A percentile compares a stretch with the other conserved stretches of the same genome.
These are phyloP conservation scores for Polygonum maritimum DNA, from an alignment of 148 eudicot genomes.

Conservation along the genomic window DNA sequence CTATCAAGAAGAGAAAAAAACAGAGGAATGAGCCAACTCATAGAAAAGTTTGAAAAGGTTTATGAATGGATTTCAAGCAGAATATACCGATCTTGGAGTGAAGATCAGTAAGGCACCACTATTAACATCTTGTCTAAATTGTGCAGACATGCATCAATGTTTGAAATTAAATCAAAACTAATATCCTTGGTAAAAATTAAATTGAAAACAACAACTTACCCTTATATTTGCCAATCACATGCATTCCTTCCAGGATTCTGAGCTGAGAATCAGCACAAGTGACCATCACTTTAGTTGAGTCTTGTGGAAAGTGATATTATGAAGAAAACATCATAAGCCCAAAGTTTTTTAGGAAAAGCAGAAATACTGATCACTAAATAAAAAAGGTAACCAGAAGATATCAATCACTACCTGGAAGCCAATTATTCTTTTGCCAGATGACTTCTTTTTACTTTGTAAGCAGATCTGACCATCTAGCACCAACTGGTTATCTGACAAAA, in stretches of 20 bases:
- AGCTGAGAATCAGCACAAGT: constrained; percentile 87
- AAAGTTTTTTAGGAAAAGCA: constrained; percentile 7
- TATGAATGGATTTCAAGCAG: background rate
- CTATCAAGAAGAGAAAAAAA: constrained; percentile 16
- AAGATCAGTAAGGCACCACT: background rate
- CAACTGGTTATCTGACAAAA: constrained; percentile 48
- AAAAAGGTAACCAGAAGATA: constrained; percentile 5
- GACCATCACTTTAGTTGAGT: constrained; percentile 73
- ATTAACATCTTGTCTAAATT: background rate
- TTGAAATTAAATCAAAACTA: background rate
- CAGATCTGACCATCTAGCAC: constrained; percentile 54
- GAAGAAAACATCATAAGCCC: background rate
- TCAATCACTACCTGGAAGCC: constrained; percentile 56
- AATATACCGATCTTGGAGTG: background rate
- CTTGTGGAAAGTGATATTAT: constrained; percentile 69
- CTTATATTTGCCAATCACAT: constrained; percentile 66
- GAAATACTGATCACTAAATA: background rate
- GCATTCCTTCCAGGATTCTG: constrained; percentile 55
- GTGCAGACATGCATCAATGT: background rate
- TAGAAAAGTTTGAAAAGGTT: background rate
- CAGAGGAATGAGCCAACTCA: constrained; percentile 2
- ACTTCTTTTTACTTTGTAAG: constrained; percentile 61
- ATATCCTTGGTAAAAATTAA: background rate
- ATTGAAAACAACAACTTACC: constrained; percentile 33
- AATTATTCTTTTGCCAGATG: constrained; percentile 70